Evolutionary conservation across 75 land plant genomes (phyloP), one percentile per base, ranked within the genome.

Genomic region (Pinus taeda): DNA sequence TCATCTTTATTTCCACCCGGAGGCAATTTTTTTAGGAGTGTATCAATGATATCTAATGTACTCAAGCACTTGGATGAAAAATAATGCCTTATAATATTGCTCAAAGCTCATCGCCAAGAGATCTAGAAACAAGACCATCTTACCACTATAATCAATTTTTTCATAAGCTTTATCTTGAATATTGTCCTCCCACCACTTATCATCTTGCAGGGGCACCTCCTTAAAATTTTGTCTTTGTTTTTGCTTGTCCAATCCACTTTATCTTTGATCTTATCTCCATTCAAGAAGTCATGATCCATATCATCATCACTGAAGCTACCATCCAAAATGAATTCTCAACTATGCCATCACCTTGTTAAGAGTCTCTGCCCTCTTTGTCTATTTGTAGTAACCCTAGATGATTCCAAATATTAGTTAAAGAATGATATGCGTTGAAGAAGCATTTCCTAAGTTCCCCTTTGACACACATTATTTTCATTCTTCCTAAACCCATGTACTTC

Each of bases 41-140:
- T 59, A 73, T 97, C 99, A 79, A 97, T 92, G 21, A 97, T 83
- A 81, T 97, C 95, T 33, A 94, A 78, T 20, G 99, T 94, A 18
- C 85, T 79, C 64, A 94, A 80, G 77, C n/a, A 95, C 92, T 66
- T 97, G 99, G 86, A 98, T 97, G 74, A 97, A 97, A 55, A 97
- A 89, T 60, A 97, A 80, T 20, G 87, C 85, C 77, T 97, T 97
- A 53, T 97, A 95, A 14, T 92, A 90, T 33, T 82, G 70, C 3
- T 85, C 87, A 77, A 93, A 89, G 77, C 91, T 86, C 93, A 97
- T 89, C 8, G 84, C 78, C 12, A 97, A 86, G 42, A 97, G 84
- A 58, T 94, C 90, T 29, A 97, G 85, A 36, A 97, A 82, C 76
- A 97, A 80, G 11, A 97, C 95, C 93, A 97, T 92, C 82, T 97